Base-by-base conservation (phyloP, 73 alveolate species). In the Paramecium octaurelia region DNA sequence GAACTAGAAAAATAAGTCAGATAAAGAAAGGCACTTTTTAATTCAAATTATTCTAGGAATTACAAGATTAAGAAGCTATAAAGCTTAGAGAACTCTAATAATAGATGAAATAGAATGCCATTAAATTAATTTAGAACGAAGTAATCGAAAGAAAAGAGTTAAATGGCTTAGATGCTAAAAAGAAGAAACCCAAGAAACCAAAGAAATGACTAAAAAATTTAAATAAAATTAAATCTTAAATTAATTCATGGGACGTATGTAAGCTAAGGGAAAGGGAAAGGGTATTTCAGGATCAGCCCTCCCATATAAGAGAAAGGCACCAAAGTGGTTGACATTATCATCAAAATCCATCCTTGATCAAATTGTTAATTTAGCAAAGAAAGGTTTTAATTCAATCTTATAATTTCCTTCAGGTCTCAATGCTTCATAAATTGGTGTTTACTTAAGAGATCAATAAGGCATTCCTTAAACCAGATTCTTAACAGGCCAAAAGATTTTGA, bases 221-320 rank as follows among this genome's bases (percentile, higher is more conserved):
- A 68, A 68, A 68, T 31, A 68, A 64, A 68, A 68, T 68, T 75
- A 75, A 75, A 75, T 75, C 88, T 75, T 75, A 75, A 75, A 36
- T 68, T 68, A 68, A 87, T 40, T 59, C 59, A 87, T 87, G 93
- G 93, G 93, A 40, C 93, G 93, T 38, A 87, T 87, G 93, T 77
- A 87, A 64, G 59, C 86, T 29, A 87, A 87, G 73, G 93, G 93
- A 64, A 58, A 87, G 58, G 93, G 93, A 64, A 87, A 87, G 89
- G 93, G 93, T 87, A 87, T 87, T 59, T 87, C 93, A 14, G 89
- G 93, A 7, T 64, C 88, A 64, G 93, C 93, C 88, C 88, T 87
- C 27, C 93, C 93, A 50, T 87, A 64, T 64, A 87, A 87, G 77
- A 87, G 93, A 87, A 87, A 77, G 36, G 84, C 93, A 42, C 93